Evolutionary conservation across 345 rosid genomes (phyloP), one percentile per base, ranked within the genome.

Genomic region (Corchorus olitorius): DNA sequence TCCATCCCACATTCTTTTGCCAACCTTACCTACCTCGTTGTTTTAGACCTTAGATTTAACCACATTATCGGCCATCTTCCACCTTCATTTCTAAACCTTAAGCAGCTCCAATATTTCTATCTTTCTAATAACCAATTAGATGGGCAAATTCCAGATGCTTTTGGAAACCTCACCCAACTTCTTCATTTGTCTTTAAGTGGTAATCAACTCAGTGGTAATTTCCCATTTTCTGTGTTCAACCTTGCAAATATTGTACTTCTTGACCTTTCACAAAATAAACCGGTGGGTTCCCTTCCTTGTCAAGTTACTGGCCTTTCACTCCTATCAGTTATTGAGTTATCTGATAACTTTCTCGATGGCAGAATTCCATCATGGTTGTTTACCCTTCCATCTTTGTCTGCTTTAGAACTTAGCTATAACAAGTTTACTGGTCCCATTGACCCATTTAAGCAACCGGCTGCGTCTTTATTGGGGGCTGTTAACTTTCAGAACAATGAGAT

Each of bases 121-220:
- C 68, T 76, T 15, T 76, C 83, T 8, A n/a, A 72, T 0, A 81
- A 77, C 37, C 62, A 39, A 6, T 70, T 80, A 6, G 15, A 0
- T 0, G 86, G 83, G 39, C 64, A 27, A 3, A 63, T 82, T 35
- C 27, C 1, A 27, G 27, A 27, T 1, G 27, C 0, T 27, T 27
- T 27, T 27, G 27, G 27, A 27, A 27, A 27, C 27, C 27, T 27
- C 27, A 27, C 27, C 27, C 27, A 27, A 27, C 27, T 48, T 10
- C 82, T 82, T 43, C 13, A 4, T 3, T 46, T 46, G 4, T 37
- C 48, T 45, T 6, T 45, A 5, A 8, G 43, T 1, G 3, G 43
- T 39, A 39, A 39, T 39, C 27, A 39, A 4, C 43, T 39, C 6
- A 6, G 43, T 39, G 43, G 43, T 39, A 4, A 39, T 39, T 4